Evolutionary conservation across 257 asterid genomes (phyloP).

Genomic region (Solanum rostratum): DNA sequence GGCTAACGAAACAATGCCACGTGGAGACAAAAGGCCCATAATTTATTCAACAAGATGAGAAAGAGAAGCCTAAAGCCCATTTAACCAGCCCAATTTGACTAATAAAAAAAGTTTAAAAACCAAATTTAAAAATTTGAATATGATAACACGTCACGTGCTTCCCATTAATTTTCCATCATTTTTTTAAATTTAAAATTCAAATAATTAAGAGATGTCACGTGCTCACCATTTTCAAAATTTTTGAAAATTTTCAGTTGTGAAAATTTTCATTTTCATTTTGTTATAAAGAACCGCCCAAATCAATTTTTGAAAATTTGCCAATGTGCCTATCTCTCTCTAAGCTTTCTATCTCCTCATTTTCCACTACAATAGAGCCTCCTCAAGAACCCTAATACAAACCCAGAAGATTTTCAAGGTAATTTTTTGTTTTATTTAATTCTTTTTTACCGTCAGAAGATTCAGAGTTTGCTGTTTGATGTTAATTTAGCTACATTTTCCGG

Average conservation of each 20-base stretch:
- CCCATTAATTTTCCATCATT: neutral
- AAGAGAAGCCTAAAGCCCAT: neutral
- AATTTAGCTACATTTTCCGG: neutral
- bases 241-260: neutral
- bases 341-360: neutral
- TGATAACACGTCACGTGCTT: neutral
- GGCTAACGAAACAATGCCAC: neutral
- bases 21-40: neutral
- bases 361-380: neutral
- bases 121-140: neutral
- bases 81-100: neutral
- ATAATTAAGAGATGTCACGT: neutral
- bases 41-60: too few species aligned
- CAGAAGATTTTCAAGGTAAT: slow-evolving; percentile 4
- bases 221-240: neutral
- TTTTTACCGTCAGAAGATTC: neutral
- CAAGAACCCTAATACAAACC: neutral
- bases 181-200: neutral
- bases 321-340: slow-evolving; percentile 17
- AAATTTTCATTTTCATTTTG: neutral
- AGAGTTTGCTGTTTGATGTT: neutral
- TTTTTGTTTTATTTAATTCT: neutral
- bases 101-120: neutral
- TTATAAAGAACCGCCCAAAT: slow-evolving; percentile 43
- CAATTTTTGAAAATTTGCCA: slow-evolving; percentile 38